phyloP scores from a whole-genome alignment of 176 grass and related monocot species.

The Poa annua region DNA sequence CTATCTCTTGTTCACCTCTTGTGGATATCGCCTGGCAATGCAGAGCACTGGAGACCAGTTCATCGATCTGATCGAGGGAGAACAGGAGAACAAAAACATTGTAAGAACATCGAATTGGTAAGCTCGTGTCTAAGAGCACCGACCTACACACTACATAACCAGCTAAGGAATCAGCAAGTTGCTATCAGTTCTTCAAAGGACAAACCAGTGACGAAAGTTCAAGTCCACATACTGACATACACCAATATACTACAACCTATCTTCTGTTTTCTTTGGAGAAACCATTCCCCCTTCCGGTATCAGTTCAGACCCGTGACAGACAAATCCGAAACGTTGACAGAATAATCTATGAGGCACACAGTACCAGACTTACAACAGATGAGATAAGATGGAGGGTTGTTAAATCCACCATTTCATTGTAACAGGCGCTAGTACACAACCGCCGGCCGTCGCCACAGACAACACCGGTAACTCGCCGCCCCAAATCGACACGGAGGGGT shows the following conservation, averaged over 20 bases:
- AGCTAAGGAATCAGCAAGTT: background rate
- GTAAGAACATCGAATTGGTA: constrained; percentile 19
- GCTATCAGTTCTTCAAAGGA: background rate
- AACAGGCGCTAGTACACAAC: background rate
- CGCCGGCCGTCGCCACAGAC: background rate
- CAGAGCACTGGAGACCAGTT: constrained; percentile 59
- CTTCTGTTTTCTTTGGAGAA: background rate
- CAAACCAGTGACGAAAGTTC: background rate
- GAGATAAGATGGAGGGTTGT: background rate
- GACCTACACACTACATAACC: background rate
- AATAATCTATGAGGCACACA: background rate
- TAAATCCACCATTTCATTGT: background rate
- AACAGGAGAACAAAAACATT: background rate
- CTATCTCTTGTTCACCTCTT: constrained; percentile 70
- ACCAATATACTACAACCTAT: background rate
- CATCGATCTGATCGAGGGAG: constrained; percentile 59
- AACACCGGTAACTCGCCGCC: background rate
- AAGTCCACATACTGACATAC: background rate
- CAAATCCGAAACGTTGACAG: background rate
- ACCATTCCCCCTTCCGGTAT: background rate
- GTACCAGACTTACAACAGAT: background rate
- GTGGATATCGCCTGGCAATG: constrained; percentile 53
- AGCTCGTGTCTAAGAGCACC: background rate
- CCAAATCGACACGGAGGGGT: background rate
- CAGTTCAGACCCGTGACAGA: background rate